Conservation (phyloP, 331 rosid species). For the Stylosanthes scabra region DNA sequence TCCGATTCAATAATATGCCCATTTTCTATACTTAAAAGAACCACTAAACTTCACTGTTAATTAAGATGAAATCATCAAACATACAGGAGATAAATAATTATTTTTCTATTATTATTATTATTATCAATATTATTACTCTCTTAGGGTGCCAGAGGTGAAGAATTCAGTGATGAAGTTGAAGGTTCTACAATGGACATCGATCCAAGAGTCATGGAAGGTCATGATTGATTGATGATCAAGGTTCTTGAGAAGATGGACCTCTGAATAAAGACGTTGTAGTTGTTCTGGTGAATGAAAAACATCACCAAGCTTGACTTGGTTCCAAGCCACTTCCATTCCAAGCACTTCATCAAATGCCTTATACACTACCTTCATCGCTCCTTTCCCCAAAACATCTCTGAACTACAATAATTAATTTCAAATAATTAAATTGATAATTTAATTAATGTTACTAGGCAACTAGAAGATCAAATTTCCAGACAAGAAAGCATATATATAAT, state of each 20-base stretch:
- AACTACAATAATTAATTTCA: slow-evolving; percentile 51
- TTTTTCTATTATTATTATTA: neutral
- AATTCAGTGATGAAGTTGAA: slow-evolving; percentile 96
- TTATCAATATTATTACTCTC: slow-evolving; percentile 64
- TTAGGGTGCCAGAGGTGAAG: slow-evolving; percentile 92
- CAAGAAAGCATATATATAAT: neutral
- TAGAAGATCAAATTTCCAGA: slow-evolving; percentile 4
- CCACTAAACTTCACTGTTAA: no score
- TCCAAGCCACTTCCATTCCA: slow-evolving; percentile 97
- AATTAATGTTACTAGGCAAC: neutral
- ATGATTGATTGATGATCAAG: slow-evolving; percentile 79
- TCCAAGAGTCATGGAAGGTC: slow-evolving; percentile 71
- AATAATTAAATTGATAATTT: slow-evolving; percentile 21
- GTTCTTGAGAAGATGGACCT: slow-evolving; percentile 89
- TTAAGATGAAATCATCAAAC: no score
- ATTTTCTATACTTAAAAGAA: no score
- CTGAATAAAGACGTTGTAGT: slow-evolving; percentile 79
- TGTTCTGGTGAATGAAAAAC: slow-evolving; percentile 74
- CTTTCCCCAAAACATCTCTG: slow-evolving; percentile 83
- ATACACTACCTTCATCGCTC: slow-evolving; percentile 89
- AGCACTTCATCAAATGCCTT: slow-evolving; percentile 78
- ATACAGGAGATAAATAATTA: no score
- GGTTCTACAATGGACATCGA: slow-evolving; percentile 61
- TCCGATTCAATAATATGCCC: no score
- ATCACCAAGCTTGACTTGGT: slow-evolving; percentile 75